These are phyloP conservation scores for barrel medic (Medicago truncatula) DNA, from an alignment of 306 rosid genomes.

Conservation along the genomic window MtrunA17r5.0-ANR NC_053044.1:23215501-23216000, in stretches of 20 bases:
- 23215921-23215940: too few relatives aligned
- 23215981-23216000: too few relatives aligned
- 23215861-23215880: conserved; percentile 22
- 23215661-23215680: conserved; percentile 35
- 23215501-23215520: conserved; percentile 29
- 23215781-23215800: not conserved
- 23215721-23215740: conserved; percentile 39
- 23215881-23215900: not conserved
- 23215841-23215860: conserved; percentile 19
- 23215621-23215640: conserved; percentile 49
- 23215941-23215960: too few relatives aligned
- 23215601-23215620: conserved; percentile 40
- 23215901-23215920: too few relatives aligned
- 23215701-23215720: conserved; percentile 43
- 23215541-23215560: not conserved
- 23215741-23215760: conserved; percentile 27
- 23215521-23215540: not conserved
- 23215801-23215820: not conserved
- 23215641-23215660: conserved; percentile 38
- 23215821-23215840: conserved; percentile 32
- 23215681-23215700: conserved; percentile 57
- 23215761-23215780: conserved; percentile 26
- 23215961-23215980: too few relatives aligned
- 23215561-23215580: conserved; percentile 1
- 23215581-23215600: conserved; percentile 49